phyloP scores from a whole-genome alignment of 306 rosid genomes.

The Vicia sativa region DNA sequence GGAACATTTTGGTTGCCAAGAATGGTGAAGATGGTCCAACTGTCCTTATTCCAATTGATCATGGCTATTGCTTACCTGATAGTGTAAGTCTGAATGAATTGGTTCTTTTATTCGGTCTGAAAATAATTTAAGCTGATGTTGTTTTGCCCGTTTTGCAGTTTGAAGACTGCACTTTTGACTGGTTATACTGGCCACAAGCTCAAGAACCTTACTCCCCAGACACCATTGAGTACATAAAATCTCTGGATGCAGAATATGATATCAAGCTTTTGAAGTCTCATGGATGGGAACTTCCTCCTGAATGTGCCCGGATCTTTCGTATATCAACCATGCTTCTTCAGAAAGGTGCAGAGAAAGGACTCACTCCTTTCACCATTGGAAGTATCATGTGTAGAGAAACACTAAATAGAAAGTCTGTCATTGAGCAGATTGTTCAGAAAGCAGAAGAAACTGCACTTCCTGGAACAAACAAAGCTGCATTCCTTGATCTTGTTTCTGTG shows the following conservation, averaged over 20 bases:
- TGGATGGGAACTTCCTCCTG: slow-evolving; percentile 64
- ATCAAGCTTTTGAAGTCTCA: slow-evolving; percentile 62
- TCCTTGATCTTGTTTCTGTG: slow-evolving; percentile 54
- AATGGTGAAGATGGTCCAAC: slow-evolving; percentile 44
- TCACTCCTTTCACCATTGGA: slow-evolving; percentile 65
- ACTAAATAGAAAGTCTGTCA: slow-evolving; percentile 52
- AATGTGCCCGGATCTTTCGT: slow-evolving; percentile 51
- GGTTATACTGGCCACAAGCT: slow-evolving; percentile 83
- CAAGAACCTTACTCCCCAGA: slow-evolving; percentile 57
- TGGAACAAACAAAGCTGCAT: slow-evolving; percentile 52
- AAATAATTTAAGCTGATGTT: slow-evolving; percentile 28
- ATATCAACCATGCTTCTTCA: slow-evolving; percentile 71
- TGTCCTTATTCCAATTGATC: slow-evolving; percentile 66
- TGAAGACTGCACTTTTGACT: slow-evolving; percentile 81
- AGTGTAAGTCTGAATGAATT: slow-evolving; percentile 46
- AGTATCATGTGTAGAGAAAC: slow-evolving; percentile 68
- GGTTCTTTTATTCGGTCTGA: slow-evolving; percentile 9
- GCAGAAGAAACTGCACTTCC: slow-evolving; percentile 55
- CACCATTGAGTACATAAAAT: slow-evolving; percentile 57
- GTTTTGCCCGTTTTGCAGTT: slow-evolving; percentile 46
- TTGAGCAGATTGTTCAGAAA: slow-evolving; percentile 61
- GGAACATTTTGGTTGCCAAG: slow-evolving; percentile 59
- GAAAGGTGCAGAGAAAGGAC: slow-evolving; percentile 67
- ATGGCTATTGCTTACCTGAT: slow-evolving; percentile 67
- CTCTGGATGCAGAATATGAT: slow-evolving; percentile 60